These are phyloP conservation scores for Tribonema minus DNA, from an alignment of 108 stramenopile genomes.

Conservation along the genomic window DNA sequence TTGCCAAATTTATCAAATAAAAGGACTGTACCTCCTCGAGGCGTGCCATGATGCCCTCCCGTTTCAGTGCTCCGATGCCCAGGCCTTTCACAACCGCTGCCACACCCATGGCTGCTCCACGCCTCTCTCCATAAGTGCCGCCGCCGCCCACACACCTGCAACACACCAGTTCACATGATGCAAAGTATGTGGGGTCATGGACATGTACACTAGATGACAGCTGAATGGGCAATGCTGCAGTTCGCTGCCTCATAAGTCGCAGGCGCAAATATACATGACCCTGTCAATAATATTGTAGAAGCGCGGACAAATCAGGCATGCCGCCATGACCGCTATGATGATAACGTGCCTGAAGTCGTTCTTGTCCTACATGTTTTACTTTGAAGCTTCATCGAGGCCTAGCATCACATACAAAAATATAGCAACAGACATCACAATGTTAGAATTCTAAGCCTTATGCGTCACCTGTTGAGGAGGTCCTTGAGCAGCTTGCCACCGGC, in stretches of 20 bases:
- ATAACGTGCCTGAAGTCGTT: not conserved
- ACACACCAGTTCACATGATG: not conserved
- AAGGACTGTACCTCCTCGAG: constrained; percentile 66
- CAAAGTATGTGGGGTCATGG: not conserved
- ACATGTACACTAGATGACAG: too few relatives aligned
- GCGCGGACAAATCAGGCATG: too few relatives aligned
- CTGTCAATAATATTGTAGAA: too few relatives aligned
- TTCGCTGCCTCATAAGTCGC: too few relatives aligned
- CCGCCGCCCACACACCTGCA: constrained; percentile 1
- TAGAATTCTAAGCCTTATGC: not conserved
- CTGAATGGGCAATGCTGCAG: too few relatives aligned
- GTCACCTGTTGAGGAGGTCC: constrained; percentile 27
- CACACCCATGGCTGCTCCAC: constrained; percentile 92
- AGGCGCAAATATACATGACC: too few relatives aligned
- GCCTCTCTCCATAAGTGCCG: constrained; percentile 29
- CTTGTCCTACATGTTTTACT: not conserved
- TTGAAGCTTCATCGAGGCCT: too few relatives aligned
- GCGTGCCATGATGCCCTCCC: constrained; percentile 76
- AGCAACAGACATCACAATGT: not conserved
- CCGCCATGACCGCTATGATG: too few relatives aligned
- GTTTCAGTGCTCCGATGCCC: constrained; percentile 88
- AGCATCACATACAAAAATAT: too few relatives aligned
- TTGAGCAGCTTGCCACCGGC: constrained; percentile 29
- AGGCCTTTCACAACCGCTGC: constrained; percentile 96
- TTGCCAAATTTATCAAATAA: not conserved